Conservation (phyloP, 352 stramenopile genomes). For the Globisporangium uncinulatum region DNA sequence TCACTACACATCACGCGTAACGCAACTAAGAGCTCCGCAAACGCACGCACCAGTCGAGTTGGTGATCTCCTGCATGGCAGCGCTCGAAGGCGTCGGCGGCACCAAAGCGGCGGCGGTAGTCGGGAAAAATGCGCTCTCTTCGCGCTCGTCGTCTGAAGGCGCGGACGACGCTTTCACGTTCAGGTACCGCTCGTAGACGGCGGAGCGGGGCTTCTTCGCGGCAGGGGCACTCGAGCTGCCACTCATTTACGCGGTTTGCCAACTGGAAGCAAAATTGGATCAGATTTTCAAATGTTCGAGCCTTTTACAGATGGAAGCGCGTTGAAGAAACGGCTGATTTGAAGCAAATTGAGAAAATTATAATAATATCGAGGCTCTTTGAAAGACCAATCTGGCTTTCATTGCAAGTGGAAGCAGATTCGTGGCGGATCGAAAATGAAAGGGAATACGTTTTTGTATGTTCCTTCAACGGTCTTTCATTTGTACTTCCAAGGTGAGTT, state of each 20-base stretch:
- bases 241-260: constrained; percentile 11
- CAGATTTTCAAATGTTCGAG: no score
- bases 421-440: no score
- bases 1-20: background rate
- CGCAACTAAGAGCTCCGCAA: background rate
- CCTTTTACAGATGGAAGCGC: no score
- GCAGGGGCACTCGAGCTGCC: constrained; percentile 3
- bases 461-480: no score
- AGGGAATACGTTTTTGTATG: no score
- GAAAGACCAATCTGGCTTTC: no score
- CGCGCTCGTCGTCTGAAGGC: no score
- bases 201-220: constrained; percentile 11
- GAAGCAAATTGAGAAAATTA: no score
- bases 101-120: background rate
- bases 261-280: background rate
- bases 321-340: no score
- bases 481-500: no score
- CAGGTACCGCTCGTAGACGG: constrained; percentile 45
- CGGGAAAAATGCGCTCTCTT: constrained; percentile 14
- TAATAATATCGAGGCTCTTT: no score
- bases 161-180: constrained; percentile 29
- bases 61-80: constrained; percentile 29
- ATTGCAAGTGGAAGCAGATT: no score
- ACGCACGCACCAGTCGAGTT: constrained; percentile 42
- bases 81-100: background rate